Evolutionary conservation across 2,329 filamentous ascomycete genomes (phyloP).

Genomic region (Talaromyces funiculosus): DNA sequence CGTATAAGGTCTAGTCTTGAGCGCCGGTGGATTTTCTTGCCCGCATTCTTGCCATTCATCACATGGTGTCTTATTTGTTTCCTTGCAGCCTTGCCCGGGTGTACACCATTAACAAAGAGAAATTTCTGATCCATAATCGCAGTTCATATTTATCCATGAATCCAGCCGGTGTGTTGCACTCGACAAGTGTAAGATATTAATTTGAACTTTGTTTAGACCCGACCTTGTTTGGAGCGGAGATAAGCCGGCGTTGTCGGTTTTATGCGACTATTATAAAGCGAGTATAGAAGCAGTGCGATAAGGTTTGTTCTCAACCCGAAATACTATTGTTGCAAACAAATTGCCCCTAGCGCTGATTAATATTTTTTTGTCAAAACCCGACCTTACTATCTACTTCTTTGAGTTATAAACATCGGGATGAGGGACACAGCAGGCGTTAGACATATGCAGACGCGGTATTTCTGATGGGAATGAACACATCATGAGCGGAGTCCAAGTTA

Average conservation of each 20-base stretch:
- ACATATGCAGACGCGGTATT: no score
- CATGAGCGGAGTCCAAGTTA: no score
- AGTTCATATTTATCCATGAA: not conserved
- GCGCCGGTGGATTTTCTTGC: constrained; percentile 8
- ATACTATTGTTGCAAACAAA: no score
- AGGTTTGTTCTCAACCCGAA: no score
- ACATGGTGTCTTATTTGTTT: constrained; percentile 10
- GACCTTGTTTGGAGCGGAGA: not conserved
- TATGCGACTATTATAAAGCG: no score
- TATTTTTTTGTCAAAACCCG: no score
- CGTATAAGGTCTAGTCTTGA: constrained; percentile 2
- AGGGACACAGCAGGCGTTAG: no score
- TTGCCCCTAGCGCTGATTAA: no score
- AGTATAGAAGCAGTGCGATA: no score
- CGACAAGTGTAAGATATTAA: not conserved
- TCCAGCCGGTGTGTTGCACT: not conserved
- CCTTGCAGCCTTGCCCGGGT: not conserved
- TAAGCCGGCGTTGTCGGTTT: not conserved
- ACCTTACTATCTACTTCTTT: no score
- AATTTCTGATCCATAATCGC: not conserved
- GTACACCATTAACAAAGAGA: constrained; percentile 5
- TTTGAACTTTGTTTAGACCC: not conserved
- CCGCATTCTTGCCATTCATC: constrained; percentile 12
- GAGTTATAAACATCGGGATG: no score
- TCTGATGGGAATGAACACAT: no score